Evolutionary conservation across 2,329 filamentous ascomycete genomes (phyloP).

Genomic region (Metarhizium anisopliae): DNA sequence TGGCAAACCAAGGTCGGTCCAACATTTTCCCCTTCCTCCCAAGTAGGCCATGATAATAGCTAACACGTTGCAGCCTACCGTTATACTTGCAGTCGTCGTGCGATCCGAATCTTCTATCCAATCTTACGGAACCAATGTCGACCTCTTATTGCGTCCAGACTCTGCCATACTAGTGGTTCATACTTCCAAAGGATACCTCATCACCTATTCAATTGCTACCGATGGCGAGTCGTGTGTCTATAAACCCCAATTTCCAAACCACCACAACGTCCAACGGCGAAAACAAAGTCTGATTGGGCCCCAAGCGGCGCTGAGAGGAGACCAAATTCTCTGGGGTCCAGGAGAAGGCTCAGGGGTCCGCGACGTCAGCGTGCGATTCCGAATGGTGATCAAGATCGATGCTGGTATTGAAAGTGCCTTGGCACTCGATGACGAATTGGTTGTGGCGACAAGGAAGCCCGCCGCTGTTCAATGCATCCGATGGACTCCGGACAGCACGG

Average conservation of each 20-base stretch:
- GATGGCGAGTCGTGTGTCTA: conserved; percentile 79
- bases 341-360: conserved; percentile 76
- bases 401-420: conserved; percentile 84
- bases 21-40: not conserved
- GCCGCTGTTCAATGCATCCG: conserved; percentile 94
- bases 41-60: not conserved
- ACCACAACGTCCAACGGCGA: conserved; percentile 52
- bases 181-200: conserved; percentile 76
- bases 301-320: conserved; percentile 44
- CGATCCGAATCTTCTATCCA: conserved; percentile 72
- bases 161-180: conserved; percentile 87
- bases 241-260: conserved; percentile 67
- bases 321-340: conserved; percentile 61
- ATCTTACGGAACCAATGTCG: conserved; percentile 77
- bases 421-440: conserved; percentile 83
- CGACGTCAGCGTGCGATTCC: conserved; percentile 84
- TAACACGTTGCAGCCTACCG: conserved; percentile 58
- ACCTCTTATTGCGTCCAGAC: conserved; percentile 81
- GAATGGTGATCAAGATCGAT: conserved; percentile 97
- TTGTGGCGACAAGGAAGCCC: conserved; percentile 86
- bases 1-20: conserved; percentile 91
- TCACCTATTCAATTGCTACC: conserved; percentile 86
- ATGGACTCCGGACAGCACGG: conserved; percentile 77
- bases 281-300: conserved; percentile 52
- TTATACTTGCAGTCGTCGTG: conserved; percentile 75